Base-by-base conservation (phyloP, 2,329 filamentous ascomycete genomes). In the Ophiostoma triangulosporum region DNA sequence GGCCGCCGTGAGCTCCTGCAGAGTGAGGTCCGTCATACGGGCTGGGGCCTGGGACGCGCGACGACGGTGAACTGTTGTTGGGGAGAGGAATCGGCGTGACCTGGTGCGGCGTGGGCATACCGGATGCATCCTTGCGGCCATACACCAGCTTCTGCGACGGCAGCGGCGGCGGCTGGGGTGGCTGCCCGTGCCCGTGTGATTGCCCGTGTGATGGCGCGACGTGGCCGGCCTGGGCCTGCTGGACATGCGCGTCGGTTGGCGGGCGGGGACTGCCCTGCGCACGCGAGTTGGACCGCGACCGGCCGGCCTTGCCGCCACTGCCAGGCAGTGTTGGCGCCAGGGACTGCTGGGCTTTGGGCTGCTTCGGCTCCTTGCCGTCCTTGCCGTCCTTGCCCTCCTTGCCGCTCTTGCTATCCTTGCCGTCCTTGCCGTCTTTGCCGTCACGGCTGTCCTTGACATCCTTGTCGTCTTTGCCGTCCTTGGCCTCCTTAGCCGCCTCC, bases 231-330 rank as follows among this genome's bases (percentile, higher is more conserved):
- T 53, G 54, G 11, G 53, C 40, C 50, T 38, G 49, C 27, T 51
- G 46, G 15, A 20, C 26, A 29, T 49, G 53, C 14, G 15, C 14
- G 11, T 53, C 54, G 14, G 24, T 38, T 12, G 43, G n/a, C 26
- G 53, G 56, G 17, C 46, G 51, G 0, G 58, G 58, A 33, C 58
- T 59, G 17, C 57, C 55, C 26, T 65, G 63, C 4, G 68, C 74
- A 31, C 73, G 72, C 15, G 77, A 80, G 55, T 71, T 76, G 17
- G 77, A 79, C 46, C 76, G 71, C 5, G 77, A 78, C 48, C 77
- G 71, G 48, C 71, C 70, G 8, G 61, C 68, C 59, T 76, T 77
- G 24, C 62, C 33, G 8, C 29, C 20, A 22, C 20, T 32, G 8
- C 32, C 48, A 35, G 69, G 60, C 6, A 76, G 70, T 11, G 70